Conservation (phyloP, 1,139 yeast genomes). For the Zhuliangozyma blackwelliae region DNA sequence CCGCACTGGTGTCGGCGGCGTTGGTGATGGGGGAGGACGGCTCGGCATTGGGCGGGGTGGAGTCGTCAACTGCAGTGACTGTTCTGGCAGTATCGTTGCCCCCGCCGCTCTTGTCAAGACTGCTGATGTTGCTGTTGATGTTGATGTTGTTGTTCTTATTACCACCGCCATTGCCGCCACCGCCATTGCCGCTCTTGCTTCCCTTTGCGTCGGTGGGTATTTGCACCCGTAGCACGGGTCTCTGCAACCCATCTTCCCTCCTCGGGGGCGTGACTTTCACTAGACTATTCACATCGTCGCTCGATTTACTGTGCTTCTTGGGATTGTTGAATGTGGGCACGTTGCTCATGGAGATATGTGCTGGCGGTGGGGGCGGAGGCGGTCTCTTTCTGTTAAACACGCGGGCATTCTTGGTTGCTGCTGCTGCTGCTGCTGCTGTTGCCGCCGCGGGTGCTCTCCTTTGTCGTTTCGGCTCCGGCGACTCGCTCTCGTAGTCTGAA, state of each 20-base stretch:
- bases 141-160: slow-evolving; percentile 1
- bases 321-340: slow-evolving; percentile 27
- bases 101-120: not conserved
- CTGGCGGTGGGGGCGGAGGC: slow-evolving; percentile 18
- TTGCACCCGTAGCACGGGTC: slow-evolving; percentile 50
- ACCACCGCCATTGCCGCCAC: slow-evolving; percentile 5
- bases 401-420: slow-evolving; percentile 4
- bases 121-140: no score
- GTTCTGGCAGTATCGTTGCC: slow-evolving; percentile 20
- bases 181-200: slow-evolving; percentile 2
- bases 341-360: slow-evolving; percentile 23
- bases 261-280: not conserved
- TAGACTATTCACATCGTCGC: slow-evolving; percentile 3
- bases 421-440: not conserved
- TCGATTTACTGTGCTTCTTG: slow-evolving; percentile 5
- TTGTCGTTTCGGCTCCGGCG: slow-evolving; percentile 26
- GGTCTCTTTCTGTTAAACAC: slow-evolving; percentile 10
- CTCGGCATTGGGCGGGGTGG: slow-evolving; percentile 4
- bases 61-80: slow-evolving; percentile 35
- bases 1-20: not conserved
- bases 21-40: slow-evolving; percentile 5
- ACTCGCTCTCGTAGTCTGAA: slow-evolving; percentile 28
- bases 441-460: slow-evolving; percentile 9
- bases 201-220: slow-evolving; percentile 42
- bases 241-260: slow-evolving; percentile 13